Base-by-base conservation (phyloP, 441 rosid genomes). In the Dalechampia spathulata region DNA sequence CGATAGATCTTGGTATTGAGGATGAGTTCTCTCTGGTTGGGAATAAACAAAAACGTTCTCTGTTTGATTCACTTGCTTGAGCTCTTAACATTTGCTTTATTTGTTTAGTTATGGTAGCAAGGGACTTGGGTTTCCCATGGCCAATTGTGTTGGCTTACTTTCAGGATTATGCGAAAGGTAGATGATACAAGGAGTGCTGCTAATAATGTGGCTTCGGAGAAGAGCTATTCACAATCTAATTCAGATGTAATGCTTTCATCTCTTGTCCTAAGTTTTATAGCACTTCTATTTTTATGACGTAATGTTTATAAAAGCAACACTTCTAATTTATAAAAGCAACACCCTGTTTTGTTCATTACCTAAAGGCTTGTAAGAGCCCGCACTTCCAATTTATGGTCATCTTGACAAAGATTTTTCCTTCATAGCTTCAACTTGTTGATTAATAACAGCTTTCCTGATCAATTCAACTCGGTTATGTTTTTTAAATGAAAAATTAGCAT, bases 81-180 rank as follows among this genome's bases (percentile, higher is more conserved):
- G 26, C 21, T 44, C 6, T 44, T 10, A n/a, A n/a, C n/a, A n/a
- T n/a, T 14, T 44, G 7, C 27, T 20, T 20, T 25, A 20, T 44
- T 44, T 11, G 20, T 7, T 44, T 44, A 9, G 14, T 2, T 44
- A 44, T 44, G 26, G 13, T 20, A 3, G 5, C 13, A 17, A 17
- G 25, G 5, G 16, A 30, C 20, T 43, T 7, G 41, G 20, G 40
- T 43, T 43, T 45, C 15, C 10, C 40, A 17, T 1, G 36, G 7
- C 3, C 28, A 19, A n/a, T 20, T 10, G 14, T 20, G 2, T 23
- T 16, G 20, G n/a, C 14, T 13, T 26, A 7, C 8, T 13, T 58
- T 48, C 62, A 58, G 62, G 62, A 34, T 58, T 15, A 37, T 38
- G 52, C 52, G 52, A 16, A 57, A 57, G 46, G 47, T 57, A 42